These are phyloP conservation scores for Fusarium clavum DNA, from an alignment of 2,329 filamentous ascomycete species.

Conservation along the genomic window DNA sequence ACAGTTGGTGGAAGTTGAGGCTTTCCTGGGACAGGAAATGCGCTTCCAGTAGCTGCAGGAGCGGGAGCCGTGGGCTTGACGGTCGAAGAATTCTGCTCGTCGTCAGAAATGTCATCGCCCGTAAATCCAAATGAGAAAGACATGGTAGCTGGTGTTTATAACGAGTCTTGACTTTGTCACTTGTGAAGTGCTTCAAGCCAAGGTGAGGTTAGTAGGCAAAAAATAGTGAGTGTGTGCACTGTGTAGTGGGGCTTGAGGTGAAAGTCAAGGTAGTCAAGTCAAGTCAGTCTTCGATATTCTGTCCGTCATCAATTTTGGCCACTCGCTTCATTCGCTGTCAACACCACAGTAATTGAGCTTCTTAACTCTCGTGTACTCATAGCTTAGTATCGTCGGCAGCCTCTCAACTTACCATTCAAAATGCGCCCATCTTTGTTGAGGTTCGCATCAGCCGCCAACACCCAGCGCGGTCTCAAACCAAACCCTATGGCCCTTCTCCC, in stretches of 20 bases:
- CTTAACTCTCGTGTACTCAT: neutral
- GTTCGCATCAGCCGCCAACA: constrained; percentile 54
- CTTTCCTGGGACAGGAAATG: constrained; percentile 72
- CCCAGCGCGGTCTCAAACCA: constrained; percentile 51
- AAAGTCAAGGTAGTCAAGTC: neutral
- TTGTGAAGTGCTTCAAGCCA: neutral
- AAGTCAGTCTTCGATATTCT: constrained; percentile 36
- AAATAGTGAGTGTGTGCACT: constrained; percentile 44
- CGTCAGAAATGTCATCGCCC: constrained; percentile 71
- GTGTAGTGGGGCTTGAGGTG: constrained; percentile 42
- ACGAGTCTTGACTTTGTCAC: neutral
- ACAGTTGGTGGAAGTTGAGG: constrained; percentile 66
- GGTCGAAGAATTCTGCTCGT: constrained; percentile 47
- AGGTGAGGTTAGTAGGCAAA: constrained; percentile 14
- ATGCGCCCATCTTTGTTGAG: constrained; percentile 48
- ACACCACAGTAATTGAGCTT: neutral
- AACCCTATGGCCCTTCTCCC: constrained; percentile 77
- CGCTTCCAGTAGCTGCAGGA: constrained; percentile 48
- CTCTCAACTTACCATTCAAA: neutral
- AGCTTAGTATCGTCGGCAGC: neutral
- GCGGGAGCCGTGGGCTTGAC: constrained; percentile 39
- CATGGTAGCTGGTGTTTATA: constrained; percentile 45
- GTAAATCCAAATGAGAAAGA: constrained; percentile 71
- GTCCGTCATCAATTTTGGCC: constrained; percentile 15
- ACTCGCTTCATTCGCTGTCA: constrained; percentile 1